Percentiles rank a stretch among this genome's conserved stretches.
Evolutionary conservation across 495 filamentous ascomycete genomes (phyloP).

Genomic region (Podospora tetraspora): DNA sequence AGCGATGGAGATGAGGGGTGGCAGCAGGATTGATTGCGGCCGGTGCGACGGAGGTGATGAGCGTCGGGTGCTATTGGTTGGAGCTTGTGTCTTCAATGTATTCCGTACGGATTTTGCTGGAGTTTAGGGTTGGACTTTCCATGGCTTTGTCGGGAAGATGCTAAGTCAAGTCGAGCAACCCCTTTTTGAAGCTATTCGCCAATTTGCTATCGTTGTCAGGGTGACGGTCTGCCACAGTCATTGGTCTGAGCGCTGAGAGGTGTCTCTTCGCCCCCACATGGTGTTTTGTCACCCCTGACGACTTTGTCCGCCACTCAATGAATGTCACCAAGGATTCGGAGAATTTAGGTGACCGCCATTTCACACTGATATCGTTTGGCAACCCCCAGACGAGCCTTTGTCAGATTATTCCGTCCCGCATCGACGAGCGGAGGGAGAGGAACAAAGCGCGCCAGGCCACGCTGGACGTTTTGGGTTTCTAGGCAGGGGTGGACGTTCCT

Average conservation of each 20-base stretch:
- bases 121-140: not conserved
- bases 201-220: not conserved
- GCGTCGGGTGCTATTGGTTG: not conserved
- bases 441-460: not conserved
- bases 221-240: not conserved
- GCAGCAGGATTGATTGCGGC: no score
- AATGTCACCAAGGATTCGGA: not conserved
- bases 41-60: no score
- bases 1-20: not conserved
- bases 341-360: not conserved
- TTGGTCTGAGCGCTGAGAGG: not conserved
- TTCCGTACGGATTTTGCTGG: not conserved
- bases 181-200: not conserved
- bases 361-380: not conserved
- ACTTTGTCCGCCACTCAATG: not conserved
- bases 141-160: not conserved
- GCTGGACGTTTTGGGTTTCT: not conserved
- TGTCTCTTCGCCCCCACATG: not conserved
- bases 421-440: not conserved
- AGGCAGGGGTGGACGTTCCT: not conserved
- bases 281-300: not conserved
- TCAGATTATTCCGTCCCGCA: not conserved
- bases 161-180: not conserved
- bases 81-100: not conserved
- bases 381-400: not conserved